Evolutionary conservation across 192 early-diverging fungal species (phyloP).

Genomic region (Podila epicladia): DNA sequence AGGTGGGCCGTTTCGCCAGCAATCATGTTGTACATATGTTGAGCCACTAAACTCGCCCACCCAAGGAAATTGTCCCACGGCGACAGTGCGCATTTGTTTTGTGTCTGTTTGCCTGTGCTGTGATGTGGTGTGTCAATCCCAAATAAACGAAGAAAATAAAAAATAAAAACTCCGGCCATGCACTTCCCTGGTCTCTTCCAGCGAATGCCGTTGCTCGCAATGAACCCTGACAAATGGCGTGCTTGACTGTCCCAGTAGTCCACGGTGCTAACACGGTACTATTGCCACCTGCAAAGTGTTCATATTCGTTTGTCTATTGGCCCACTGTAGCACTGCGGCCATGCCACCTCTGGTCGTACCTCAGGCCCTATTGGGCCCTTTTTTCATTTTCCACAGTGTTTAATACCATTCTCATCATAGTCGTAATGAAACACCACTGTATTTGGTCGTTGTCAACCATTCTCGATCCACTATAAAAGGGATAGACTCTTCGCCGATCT

Average conservation of each 20-base stretch:
- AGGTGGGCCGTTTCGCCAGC: not conserved
- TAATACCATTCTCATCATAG: too few species aligned
- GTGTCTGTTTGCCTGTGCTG: not conserved
- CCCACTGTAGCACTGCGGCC: too few species aligned
- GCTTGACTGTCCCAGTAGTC: not conserved
- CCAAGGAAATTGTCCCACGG: constrained; percentile 3
- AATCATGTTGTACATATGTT: not conserved
- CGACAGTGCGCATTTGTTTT: constrained; percentile 7
- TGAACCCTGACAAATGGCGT: not conserved
- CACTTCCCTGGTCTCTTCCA: not conserved
- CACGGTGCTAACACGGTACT: too few species aligned
- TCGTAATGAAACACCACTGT: too few species aligned
- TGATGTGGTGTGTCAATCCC: not conserved
- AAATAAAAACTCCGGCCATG: constrained; percentile 4
- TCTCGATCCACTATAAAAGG: too few species aligned
- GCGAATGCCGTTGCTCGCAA: constrained; percentile 1
- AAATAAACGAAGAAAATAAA: not conserved
- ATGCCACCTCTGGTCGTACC: too few species aligned
- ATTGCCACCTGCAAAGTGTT: too few species aligned
- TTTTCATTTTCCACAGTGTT: too few species aligned
- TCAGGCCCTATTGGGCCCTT: too few species aligned
- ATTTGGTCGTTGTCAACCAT: too few species aligned
- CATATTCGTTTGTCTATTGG: too few species aligned
- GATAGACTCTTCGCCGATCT: too few species aligned
- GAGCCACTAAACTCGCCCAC: not conserved